These are phyloP conservation scores for Fonsecaea multimorphosa DNA, from an alignment of 2,329 filamentous ascomycete genomes.

Conservation along the genomic window DNA sequence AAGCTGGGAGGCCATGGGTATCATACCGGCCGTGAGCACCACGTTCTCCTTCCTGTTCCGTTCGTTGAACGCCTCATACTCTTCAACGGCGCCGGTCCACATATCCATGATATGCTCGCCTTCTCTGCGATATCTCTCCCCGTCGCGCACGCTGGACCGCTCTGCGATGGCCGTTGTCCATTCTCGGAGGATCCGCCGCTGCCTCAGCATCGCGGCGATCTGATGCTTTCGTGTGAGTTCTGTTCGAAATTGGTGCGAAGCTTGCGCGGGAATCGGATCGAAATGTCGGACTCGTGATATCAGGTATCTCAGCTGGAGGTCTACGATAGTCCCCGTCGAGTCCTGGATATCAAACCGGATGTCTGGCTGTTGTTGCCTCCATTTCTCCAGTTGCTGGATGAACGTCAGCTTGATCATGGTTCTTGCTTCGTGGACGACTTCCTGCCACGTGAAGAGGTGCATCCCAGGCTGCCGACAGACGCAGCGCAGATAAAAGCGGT, in stretches of 20 bases:
- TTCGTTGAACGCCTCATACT: constrained; percentile 7
- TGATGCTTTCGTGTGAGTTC: neutral
- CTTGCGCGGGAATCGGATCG: neutral
- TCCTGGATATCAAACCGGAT: neutral
- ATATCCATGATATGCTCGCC: constrained; percentile 4
- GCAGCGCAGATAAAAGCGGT: neutral
- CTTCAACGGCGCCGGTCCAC: constrained; percentile 14
- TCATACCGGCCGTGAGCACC: neutral
- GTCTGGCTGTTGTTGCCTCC: neutral
- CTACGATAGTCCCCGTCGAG: neutral
- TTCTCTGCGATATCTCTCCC: constrained; percentile 20
- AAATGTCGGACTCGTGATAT: neutral
- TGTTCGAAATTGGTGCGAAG: neutral
- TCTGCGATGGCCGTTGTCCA: neutral
- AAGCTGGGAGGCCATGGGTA: neutral
- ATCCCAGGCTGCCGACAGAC: constrained; percentile 8
- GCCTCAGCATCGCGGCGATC: constrained; percentile 16
- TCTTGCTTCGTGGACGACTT: neutral
- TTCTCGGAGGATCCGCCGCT: constrained; percentile 10
- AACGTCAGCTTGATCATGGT: constrained; percentile 4
- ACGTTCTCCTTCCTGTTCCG: constrained; percentile 15
- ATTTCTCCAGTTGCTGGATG: neutral
- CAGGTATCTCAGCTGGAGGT: constrained; percentile 11
- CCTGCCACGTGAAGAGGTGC: neutral
- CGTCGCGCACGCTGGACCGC: neutral